phyloP scores from a whole-genome alignment of 78 protist species.

The Pigoraptor vietnamica region DNA sequence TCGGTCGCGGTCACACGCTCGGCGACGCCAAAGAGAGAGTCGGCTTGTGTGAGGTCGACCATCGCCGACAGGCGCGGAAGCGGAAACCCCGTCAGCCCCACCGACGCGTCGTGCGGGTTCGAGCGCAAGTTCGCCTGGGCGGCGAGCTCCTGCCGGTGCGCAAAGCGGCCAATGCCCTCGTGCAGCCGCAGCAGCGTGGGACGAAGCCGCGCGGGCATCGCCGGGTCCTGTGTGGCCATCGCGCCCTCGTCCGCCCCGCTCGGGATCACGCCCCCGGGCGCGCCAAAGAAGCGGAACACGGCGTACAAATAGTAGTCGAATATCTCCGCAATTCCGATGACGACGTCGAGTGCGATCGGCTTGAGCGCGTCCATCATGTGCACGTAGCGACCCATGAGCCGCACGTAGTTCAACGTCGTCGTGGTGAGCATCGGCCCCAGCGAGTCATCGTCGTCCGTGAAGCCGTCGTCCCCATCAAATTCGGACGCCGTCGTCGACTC shows the following conservation, averaged over 20 bases:
- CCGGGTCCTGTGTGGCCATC: background rate
- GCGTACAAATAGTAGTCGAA: constrained; percentile 4
- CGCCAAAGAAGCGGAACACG: background rate
- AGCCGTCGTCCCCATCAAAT: background rate
- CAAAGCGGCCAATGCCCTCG: background rate
- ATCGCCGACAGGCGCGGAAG: background rate
- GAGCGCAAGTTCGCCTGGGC: background rate
- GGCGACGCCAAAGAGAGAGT: background rate
- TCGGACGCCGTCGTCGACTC: background rate
- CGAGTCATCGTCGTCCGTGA: background rate
- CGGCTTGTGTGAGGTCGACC: background rate
- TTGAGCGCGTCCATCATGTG: background rate
- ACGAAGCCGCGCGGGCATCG: background rate
- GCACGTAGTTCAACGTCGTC: background rate
- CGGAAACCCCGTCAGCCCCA: background rate
- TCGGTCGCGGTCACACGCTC: background rate
- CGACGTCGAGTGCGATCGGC: background rate
- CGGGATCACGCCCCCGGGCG: background rate
- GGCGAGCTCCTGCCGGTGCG: background rate
- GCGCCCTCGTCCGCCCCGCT: background rate
- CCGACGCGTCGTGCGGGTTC: background rate
- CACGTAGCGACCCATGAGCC: constrained; percentile 2
- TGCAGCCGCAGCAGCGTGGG: background rate
- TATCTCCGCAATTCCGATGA: background rate
- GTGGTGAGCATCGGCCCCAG: background rate